Conservation (phyloP, 1,139 yeast species). For the Suhomyces kunorum region DNA sequence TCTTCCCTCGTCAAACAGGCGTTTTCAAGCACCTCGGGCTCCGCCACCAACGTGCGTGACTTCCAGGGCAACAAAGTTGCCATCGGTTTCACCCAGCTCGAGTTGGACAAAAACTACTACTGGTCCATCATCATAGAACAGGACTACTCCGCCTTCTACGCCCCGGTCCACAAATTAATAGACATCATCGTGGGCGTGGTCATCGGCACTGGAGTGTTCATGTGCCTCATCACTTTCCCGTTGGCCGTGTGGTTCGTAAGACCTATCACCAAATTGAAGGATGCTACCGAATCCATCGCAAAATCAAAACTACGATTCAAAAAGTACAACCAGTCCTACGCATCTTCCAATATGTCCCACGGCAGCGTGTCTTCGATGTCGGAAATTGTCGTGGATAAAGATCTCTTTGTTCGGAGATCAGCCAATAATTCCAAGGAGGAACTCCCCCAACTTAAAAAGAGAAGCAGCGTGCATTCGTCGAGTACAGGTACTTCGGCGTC, state of each 20-base stretch:
- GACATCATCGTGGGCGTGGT: constrained; percentile 78
- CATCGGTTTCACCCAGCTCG: constrained; percentile 66
- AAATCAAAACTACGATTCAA: constrained; percentile 23
- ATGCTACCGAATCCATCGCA: constrained; percentile 73
- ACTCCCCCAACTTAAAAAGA: constrained; percentile 7
- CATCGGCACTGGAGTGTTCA: constrained; percentile 73
- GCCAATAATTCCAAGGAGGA: not conserved
- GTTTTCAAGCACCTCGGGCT: constrained; percentile 46
- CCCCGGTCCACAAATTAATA: constrained; percentile 62
- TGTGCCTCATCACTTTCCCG: constrained; percentile 75
- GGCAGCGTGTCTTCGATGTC: constrained; percentile 3
- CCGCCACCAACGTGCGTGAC: constrained; percentile 45
- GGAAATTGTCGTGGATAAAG: not conserved
- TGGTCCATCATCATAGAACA: constrained; percentile 86
- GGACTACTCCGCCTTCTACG: constrained; percentile 55
- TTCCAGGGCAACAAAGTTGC: constrained; percentile 53
- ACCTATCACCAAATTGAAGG: constrained; percentile 78
- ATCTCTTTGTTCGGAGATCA: not conserved
- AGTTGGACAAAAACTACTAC: constrained; percentile 44
- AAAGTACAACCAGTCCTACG: not conserved
- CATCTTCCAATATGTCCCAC: constrained; percentile 5
- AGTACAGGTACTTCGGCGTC: constrained; percentile 27
- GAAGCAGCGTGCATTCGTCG: constrained; percentile 32
- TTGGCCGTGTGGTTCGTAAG: constrained; percentile 82
- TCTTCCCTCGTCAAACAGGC: constrained; percentile 46